These are phyloP conservation scores for Coprinopsis cinerea DNA, from an alignment of 768 basidiomycete species.

Conservation along the genomic window DNA sequence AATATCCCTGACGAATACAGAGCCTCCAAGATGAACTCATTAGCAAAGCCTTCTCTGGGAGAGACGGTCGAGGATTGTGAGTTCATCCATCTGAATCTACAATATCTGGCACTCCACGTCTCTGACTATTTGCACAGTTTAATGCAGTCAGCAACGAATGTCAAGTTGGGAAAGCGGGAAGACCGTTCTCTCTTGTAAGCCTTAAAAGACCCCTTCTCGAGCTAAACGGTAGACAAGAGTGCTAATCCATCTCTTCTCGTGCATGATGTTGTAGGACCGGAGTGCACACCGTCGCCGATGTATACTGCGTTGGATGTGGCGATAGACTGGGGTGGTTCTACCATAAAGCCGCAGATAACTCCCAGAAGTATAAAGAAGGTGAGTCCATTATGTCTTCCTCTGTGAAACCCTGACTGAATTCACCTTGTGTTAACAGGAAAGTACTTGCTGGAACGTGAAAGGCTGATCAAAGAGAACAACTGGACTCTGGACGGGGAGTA, in stretches of 20 bases:
- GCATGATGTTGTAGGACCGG: slow-evolving; percentile 49
- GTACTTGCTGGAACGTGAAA: slow-evolving; percentile 76
- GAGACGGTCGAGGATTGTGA: slow-evolving; percentile 78
- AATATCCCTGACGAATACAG: slow-evolving; percentile 26
- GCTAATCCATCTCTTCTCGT: background rate
- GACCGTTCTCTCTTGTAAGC: slow-evolving; percentile 66
- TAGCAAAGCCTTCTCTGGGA: slow-evolving; percentile 78
- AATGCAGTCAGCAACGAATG: slow-evolving; percentile 72
- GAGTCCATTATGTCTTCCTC: slow-evolving; percentile 12
- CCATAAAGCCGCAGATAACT: slow-evolving; percentile 66
- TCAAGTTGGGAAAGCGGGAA: slow-evolving; percentile 68
- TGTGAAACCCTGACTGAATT: background rate
- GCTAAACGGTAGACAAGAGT: background rate
- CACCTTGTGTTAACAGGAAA: slow-evolving; percentile 44
- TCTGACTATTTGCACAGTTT: slow-evolving; percentile 21
- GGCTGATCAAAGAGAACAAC: slow-evolving; percentile 73
- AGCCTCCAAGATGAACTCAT: slow-evolving; percentile 80
- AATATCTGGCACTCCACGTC: background rate
- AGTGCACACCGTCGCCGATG: slow-evolving; percentile 75
- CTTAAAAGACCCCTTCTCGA: background rate
- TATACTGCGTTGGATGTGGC: slow-evolving; percentile 74
- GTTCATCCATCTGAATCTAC: slow-evolving; percentile 21
- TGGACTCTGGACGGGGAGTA: slow-evolving; percentile 54
- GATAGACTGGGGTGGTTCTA: slow-evolving; percentile 82
- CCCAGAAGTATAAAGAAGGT: slow-evolving; percentile 88